Evolutionary conservation across 1,284 basidiomycete genomes (phyloP), one percentile per base, ranked within the genome.

Genomic region (Moesziomyces globuligerus): DNA sequence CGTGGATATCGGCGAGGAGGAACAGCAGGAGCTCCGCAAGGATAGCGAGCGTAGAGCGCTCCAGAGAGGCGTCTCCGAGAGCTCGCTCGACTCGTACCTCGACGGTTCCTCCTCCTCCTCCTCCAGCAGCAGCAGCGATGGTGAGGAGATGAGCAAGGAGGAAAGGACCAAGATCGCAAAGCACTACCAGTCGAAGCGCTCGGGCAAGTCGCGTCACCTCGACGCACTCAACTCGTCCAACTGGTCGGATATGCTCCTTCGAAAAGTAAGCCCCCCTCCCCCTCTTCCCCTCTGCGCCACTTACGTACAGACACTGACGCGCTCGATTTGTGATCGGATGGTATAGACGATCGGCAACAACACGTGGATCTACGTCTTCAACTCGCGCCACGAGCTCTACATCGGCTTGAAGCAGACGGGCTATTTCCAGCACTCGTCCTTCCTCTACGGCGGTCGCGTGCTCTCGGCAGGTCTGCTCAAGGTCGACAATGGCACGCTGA

Each of bases 311-410:
- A n/a, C n/a, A n/a, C n/a, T n/a, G n/a, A n/a, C n/a, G n/a, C n/a
- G n/a, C n/a, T n/a, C n/a, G n/a, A n/a, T n/a, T n/a, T n/a, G n/a
- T 39, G 11, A 5, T 11, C 36, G 17, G 9, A n/a, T 24, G 2
- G n/a, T n/a, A n/a, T n/a, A n/a, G 42, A 61, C 64, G 11, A 71
- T 71, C 43, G 68, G 61, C 43, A 61, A 54, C 53, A 69, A 72
- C 47, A 72, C 69, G 6, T 71, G 68, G 72, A 77, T 79, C 58
- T 79, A 78, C 49, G 76, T 79, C 39, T 70, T 69, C 54, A 77
- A 76, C 50, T 64, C 66, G 21, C 58, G 74, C n/a, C 61, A 66
- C 32, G 75, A 79, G 48, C 55, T 79, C 18, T 79, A 74, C 46
- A 42, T 79, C 38, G 76, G 76, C 26, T 53, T 77, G 40, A 79